Conservation (phyloP, 805 yeast genomes). For the Alloascoidea hylecoeti region DNA sequence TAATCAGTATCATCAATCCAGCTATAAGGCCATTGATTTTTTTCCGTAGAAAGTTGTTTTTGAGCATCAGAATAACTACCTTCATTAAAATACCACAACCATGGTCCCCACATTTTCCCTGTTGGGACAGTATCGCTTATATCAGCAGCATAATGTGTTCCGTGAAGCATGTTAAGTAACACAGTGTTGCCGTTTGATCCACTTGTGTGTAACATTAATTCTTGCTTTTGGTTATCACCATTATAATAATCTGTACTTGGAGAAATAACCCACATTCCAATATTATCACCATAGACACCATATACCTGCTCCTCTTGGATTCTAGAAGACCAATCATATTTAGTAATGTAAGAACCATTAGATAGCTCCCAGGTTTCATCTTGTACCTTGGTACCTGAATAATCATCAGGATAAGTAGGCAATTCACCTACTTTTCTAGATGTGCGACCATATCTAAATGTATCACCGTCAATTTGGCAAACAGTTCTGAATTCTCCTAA, state of each 20-base stretch:
- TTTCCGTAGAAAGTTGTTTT: not conserved
- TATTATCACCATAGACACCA: not conserved
- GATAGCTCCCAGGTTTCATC: conserved; percentile 1
- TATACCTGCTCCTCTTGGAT: conserved; percentile 1
- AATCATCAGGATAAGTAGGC: not conserved
- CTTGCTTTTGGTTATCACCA: conserved; percentile 1
- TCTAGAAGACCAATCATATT: not conserved
- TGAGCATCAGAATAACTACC: not conserved
- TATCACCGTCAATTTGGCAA: conserved; percentile 1
- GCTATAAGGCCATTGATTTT: not conserved
- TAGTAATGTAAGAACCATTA: not conserved
- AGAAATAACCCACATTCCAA: conserved; percentile 1
- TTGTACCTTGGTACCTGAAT: not conserved
- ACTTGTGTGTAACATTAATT: not conserved
- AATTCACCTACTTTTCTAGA: not conserved
- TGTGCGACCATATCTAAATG: not conserved
- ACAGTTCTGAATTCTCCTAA: not conserved
- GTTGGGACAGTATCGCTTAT: not conserved
- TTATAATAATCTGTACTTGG: not conserved
- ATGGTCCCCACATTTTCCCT: conserved; percentile 1
- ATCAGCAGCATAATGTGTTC: not conserved
- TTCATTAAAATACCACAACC: not conserved
- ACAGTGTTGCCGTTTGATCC: conserved; percentile 1
- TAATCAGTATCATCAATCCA: conserved; percentile 1
- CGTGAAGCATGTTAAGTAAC: not conserved